A percentile compares a stretch with the other conserved stretches of the same genome.
These are phyloP conservation scores for Phoenix dactylifera DNA, from an alignment of 176 grass and related monocot genomes.

Conservation along the genomic window DNA sequence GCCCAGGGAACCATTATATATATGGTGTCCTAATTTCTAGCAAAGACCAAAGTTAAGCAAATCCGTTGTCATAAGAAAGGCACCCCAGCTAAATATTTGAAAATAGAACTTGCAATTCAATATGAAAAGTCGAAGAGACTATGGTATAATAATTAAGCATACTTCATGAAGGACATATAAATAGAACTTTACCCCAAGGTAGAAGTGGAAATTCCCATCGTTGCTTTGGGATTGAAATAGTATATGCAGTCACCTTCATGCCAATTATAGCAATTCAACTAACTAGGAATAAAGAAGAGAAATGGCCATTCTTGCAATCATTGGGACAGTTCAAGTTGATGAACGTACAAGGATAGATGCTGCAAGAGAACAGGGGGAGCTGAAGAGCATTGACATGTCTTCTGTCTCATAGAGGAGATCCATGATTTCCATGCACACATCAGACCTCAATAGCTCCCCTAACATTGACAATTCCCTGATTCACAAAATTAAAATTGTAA, in stretches of 20 bases:
- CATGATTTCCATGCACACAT: conserved; percentile 82
- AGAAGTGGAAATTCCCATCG: conserved; percentile 87
- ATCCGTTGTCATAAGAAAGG: too few species aligned
- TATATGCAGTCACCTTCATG: conserved; percentile 72
- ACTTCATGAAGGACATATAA: too few species aligned
- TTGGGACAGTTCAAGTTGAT: neutral
- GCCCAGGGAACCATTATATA: too few species aligned
- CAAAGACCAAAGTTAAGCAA: too few species aligned
- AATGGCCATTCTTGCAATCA: too few species aligned
- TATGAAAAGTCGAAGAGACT: too few species aligned
- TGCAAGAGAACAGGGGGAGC: conserved; percentile 51
- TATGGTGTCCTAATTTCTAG: too few species aligned
- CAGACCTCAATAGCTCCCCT: conserved; percentile 50
- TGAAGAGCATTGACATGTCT: conserved; percentile 53
- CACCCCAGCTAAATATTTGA: too few species aligned
- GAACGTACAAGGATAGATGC: conserved; percentile 68
- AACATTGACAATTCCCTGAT: conserved; percentile 69
- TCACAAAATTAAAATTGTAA: conserved; percentile 3
- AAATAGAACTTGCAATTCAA: too few species aligned
- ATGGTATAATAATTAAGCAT: too few species aligned
- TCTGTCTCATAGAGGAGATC: conserved; percentile 87
- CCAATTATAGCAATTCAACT: neutral
- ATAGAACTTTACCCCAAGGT: conserved; percentile 61
- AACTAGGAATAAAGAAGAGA: neutral
- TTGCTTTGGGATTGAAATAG: conserved; percentile 73